phyloP scores from a whole-genome alignment of 2,329 filamentous ascomycete genomes.

The Teratosphaeria viscida region DNA sequence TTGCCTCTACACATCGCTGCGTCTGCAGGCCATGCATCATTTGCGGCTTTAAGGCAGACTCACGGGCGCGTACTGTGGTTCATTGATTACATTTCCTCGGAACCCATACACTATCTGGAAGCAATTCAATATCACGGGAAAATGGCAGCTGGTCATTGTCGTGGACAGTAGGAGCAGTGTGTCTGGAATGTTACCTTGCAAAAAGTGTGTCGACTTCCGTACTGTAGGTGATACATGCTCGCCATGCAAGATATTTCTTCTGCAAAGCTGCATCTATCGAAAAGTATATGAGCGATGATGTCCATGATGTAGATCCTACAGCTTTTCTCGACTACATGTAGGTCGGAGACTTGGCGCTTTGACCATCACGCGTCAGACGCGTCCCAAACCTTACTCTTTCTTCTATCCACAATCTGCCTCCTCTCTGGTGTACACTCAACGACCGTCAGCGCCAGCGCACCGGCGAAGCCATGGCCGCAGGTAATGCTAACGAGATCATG shows the following conservation, averaged over 20 bases:
- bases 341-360: not conserved
- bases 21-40: not conserved
- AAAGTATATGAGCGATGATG: not conserved
- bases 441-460: not conserved
- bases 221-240: no score
- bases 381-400: not conserved
- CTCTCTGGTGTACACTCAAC: not conserved
- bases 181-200: not conserved
- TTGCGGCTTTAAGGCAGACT: not conserved
- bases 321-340: not conserved
- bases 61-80: not conserved
- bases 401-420: not conserved
- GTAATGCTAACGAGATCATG: slow-evolving; percentile 2
- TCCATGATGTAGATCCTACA: not conserved
- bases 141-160: not conserved
- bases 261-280: not conserved
- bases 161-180: not conserved
- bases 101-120: not conserved
- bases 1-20: not conserved
- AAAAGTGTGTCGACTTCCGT: no score
- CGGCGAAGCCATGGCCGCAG: not conserved
- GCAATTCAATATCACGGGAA: not conserved
- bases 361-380: not conserved
- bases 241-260: not conserved
- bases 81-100: not conserved